These are phyloP conservation scores for Nitzschia sp. DNA, from an alignment of 108 stramenopile genomes.

Conservation along the genomic window DNA sequence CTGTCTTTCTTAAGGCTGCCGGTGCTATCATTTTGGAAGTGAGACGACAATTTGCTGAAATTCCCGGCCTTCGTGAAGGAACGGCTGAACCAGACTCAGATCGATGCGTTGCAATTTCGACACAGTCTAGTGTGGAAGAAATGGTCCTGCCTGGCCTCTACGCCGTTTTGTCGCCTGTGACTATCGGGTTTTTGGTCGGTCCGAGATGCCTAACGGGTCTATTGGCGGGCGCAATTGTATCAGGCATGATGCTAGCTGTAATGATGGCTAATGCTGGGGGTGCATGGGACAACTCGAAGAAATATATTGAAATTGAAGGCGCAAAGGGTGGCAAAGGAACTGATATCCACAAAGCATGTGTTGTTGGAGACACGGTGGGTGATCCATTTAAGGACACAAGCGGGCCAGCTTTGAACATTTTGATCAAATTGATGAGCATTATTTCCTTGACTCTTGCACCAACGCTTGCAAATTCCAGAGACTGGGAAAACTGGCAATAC, in stretches of 20 bases:
- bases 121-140: constrained; percentile 69
- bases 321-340: constrained; percentile 76
- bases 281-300: constrained; percentile 98
- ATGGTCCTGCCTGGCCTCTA: constrained; percentile 80
- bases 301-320: constrained; percentile 89
- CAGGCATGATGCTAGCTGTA: constrained; percentile 93
- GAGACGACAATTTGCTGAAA: constrained; percentile 84
- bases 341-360: constrained; percentile 91
- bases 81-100: constrained; percentile 79
- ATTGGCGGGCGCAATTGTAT: constrained; percentile 71
- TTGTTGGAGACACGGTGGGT: constrained; percentile 95
- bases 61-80: constrained; percentile 73
- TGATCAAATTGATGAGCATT: constrained; percentile 94
- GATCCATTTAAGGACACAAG: constrained; percentile 90
- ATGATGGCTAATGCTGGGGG: constrained; percentile 96
- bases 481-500: constrained; percentile 71
- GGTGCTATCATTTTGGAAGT: constrained; percentile 94
- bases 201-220: constrained; percentile 72
- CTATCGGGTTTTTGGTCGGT: constrained; percentile 77
- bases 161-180: constrained; percentile 68
- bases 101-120: constrained; percentile 73
- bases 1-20: constrained; percentile 84
- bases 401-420: constrained; percentile 88
- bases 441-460: constrained; percentile 79
- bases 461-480: constrained; percentile 48